Evolutionary conservation across 2,329 filamentous ascomycete species (phyloP).

Genomic region (Exophiala viscosa): DNA sequence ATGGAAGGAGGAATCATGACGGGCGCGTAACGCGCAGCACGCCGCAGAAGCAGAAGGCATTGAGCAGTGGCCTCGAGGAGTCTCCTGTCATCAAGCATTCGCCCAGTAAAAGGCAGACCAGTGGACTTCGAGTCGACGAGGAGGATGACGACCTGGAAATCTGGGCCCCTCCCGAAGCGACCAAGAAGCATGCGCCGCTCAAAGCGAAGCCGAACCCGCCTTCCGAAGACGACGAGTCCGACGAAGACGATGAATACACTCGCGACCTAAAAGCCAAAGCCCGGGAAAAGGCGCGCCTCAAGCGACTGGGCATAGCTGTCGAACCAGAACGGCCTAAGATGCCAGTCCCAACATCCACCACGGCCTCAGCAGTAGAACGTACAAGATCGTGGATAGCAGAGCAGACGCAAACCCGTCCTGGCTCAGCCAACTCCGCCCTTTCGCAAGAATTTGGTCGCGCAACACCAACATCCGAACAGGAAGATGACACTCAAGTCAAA

Average conservation of each 20-base stretch:
- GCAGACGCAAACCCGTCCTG: slow-evolving; percentile 3
- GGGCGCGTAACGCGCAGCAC: slow-evolving; percentile 18
- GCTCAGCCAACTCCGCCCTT: slow-evolving; percentile 13
- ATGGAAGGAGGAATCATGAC: not conserved
- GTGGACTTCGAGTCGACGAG: slow-evolving; percentile 10
- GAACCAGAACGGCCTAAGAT: slow-evolving; percentile 7
- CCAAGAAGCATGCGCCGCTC: not conserved
- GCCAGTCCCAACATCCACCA: slow-evolving; percentile 1
- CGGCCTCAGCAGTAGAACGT: not conserved
- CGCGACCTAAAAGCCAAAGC: slow-evolving; percentile 41
- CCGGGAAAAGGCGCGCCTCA: slow-evolving; percentile 36
- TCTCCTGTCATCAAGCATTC: not conserved
- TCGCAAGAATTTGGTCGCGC: not conserved
- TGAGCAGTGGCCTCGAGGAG: slow-evolving; percentile 4
- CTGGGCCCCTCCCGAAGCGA: not conserved
- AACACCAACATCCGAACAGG: slow-evolving; percentile 8
- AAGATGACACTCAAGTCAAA: slow-evolving; percentile 52
- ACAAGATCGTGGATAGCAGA: slow-evolving; percentile 2
- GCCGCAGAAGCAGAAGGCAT: slow-evolving; percentile 8
- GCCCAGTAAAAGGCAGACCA: not conserved
- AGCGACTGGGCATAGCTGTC: slow-evolving; percentile 28
- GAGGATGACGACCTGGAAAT: slow-evolving; percentile 19
- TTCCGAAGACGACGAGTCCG: slow-evolving; percentile 24
- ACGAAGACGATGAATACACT: slow-evolving; percentile 38
- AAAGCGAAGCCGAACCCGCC: not conserved